Evolutionary conservation across 441 rosid species (phyloP).

Genomic region (Brassica balearica): DNA sequence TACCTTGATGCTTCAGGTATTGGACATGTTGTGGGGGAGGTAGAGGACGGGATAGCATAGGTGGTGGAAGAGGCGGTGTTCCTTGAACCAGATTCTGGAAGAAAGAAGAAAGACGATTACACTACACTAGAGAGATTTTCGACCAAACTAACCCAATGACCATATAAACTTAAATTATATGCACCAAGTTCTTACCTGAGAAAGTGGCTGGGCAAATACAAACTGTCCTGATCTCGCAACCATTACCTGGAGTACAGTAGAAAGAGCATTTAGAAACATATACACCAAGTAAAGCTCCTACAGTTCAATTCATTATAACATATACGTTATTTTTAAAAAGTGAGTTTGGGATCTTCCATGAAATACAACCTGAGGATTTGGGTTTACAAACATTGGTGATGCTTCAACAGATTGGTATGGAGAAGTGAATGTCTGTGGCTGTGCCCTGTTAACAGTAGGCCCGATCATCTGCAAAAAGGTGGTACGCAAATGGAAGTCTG

Average conservation of each 20-base stretch:
- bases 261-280: slow-evolving; percentile 28
- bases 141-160: no score
- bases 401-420: slow-evolving; percentile 70
- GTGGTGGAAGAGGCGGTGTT: slow-evolving; percentile 55
- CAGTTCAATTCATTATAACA: neutral
- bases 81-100: slow-evolving; percentile 68
- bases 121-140: no score
- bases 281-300: slow-evolving; percentile 13
- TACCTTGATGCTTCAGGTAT: slow-evolving; percentile 86
- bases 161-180: neutral
- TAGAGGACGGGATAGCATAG: slow-evolving; percentile 60
- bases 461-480: slow-evolving; percentile 53
- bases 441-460: slow-evolving; percentile 64
- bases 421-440: slow-evolving; percentile 59
- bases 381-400: slow-evolving; percentile 62
- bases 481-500: slow-evolving; percentile 23
- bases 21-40: slow-evolving; percentile 61
- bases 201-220: slow-evolving; percentile 70
- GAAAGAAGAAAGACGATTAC: slow-evolving; percentile 24
- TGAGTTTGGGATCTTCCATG: slow-evolving; percentile 9
- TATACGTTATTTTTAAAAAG: neutral
- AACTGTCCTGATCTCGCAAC: slow-evolving; percentile 73
- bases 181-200: slow-evolving; percentile 63
- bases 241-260: slow-evolving; percentile 60
- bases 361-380: slow-evolving; percentile 68